Evolutionary conservation across 2,329 filamentous ascomycete genomes (phyloP), one percentile per base, ranked within the genome.

Genomic region (Ophiostoma ulmi): DNA sequence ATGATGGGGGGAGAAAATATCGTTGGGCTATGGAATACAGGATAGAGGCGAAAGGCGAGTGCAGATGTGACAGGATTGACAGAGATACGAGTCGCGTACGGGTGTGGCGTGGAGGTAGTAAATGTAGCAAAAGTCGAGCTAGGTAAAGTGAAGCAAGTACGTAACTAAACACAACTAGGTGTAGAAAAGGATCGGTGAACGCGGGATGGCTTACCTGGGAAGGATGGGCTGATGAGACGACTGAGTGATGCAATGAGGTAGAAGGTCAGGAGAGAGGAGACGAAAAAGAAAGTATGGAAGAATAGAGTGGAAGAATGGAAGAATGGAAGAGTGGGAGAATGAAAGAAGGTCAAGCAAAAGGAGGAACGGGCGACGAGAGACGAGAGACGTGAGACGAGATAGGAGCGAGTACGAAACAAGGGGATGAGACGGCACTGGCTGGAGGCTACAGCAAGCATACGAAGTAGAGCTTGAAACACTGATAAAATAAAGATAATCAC

Each of bases 361-460:
- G 44, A 48, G 44, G 3, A 10, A 38, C 36, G 3, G 36, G 36
- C 44, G 44, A 48, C 44, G 44, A 61, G 20, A 55, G n/a, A n/a
- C n/a, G n/a, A n/a, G n/a, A n/a, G n/a, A n/a, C n/a, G n/a, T n/a
- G n/a, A n/a, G 20, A 31, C 3, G 44, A 52, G 52, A 31, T 26
- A 35, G 58, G 58, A 26, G 22, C 52, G 52, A 58, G 52, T 26
- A 58, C 52, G 52, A 58, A n/a, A 58, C 52, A n/a, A 58, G 52
- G n/a, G 52, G 52, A 58, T 58, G 52, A 58, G 52, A 58, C 52
- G 52, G 52, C 22, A 55, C 20, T 14, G 20, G 13, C 52, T 58
- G n/a, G n/a, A 58, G n/a, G n/a, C 7, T 22, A 13, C n/a, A 22
- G 48, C n/a, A 48, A 17, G 13, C 14, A 48, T 39, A 39, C 38